Evolutionary conservation across 495 filamentous ascomycete genomes (phyloP), one percentile per base, ranked within the genome.

Genomic region (Xylaria castorea): DNA sequence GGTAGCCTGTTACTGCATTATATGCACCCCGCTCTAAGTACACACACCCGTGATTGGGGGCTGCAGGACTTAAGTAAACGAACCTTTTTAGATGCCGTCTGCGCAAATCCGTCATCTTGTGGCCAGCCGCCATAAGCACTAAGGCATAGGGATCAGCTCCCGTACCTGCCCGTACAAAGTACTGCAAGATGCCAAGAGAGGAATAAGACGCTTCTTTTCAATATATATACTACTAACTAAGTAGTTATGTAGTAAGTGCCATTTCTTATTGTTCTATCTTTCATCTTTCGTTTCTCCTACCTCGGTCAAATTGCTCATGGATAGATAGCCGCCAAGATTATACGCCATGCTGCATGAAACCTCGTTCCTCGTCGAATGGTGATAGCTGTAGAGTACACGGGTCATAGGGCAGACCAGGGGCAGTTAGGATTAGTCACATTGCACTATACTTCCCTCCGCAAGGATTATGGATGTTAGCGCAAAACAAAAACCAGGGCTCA

Each of bases 21-120:
- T 50, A 50, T 50, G 48, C 48, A 50, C 48, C 48, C 20, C 48
- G 44, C 44, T 48, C 44, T n/a, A n/a, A n/a, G n/a, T n/a, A n/a
- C n/a, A 48, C 44, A 48, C 16, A 16, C 18, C 44, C 5, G 44
- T 46, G 46, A 18, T 42, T 42, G 44, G 44, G 16, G 14, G n/a
- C n/a, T 2, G 44, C 44, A 46, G 44, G 44, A 46, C 20, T 46
- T 5, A 50, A 53, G 22, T 1, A n/a, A 53, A 27, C 22, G 16
- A 5, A 48, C 18, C 46, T 25, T 30, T 50, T 25, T 55, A 55
- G 51, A 8, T 55, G 25, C 51, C 51, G 51, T 55, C 25, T 22
- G 50, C 50, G 9, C 8, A 51, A 51, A 51, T 51, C 18, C 50
- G 42, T 46, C 42, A 18, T 46, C 20, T 50, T 50, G 46, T 50